Percentiles rank a stretch among this genome's conserved stretches.
Conservation (phyloP, 352 stramenopile genomes). For the Pythium brachiatum region DNA sequence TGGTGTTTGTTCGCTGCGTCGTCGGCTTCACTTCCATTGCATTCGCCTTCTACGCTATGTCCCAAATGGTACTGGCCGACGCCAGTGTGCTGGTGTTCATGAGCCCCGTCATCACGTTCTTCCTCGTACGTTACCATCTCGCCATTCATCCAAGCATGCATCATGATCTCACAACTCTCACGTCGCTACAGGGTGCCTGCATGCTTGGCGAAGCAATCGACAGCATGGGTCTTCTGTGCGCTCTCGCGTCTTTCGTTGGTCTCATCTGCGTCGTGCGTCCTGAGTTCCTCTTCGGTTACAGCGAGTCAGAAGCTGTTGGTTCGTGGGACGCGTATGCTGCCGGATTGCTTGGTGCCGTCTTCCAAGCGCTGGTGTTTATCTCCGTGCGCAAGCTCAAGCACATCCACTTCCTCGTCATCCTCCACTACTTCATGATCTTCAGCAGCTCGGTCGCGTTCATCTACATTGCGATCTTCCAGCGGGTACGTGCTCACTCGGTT, state of each 20-base stretch:
- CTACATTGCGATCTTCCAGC: conserved; percentile 19
- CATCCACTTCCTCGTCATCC: conserved; percentile 26
- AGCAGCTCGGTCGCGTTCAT: conserved; percentile 8
- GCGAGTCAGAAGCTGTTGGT: background rate
- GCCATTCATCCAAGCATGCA: no score
- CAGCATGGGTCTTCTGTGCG: conserved; percentile 31
- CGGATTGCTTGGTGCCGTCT: conserved; percentile 7
- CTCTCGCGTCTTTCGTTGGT: conserved; percentile 36
- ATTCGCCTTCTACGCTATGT: conserved; percentile 30
- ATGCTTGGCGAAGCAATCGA: conserved; percentile 48
- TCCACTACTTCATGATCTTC: conserved; percentile 31
- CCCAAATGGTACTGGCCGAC: conserved; percentile 32
- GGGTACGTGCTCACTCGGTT: background rate
- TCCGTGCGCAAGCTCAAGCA: conserved; percentile 23
- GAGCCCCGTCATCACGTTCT: conserved; percentile 31
- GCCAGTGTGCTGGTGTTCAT: conserved; percentile 32
- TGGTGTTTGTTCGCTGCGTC: conserved; percentile 20
- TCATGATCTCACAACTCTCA: background rate
- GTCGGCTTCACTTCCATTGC: conserved; percentile 27
- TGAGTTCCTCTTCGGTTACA: conserved; percentile 38
- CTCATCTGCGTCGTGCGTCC: conserved; percentile 52
- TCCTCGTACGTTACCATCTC: conserved; percentile 18
- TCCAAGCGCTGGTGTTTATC: conserved; percentile 23
- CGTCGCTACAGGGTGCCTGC: conserved; percentile 25
- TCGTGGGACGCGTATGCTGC: conserved; percentile 4